A percentile compares a stretch with the other conserved stretches of the same genome.
phyloP scores from a whole-genome alignment of 1,139 yeast genomes.

The Saccharomyces hybrid region DNA sequence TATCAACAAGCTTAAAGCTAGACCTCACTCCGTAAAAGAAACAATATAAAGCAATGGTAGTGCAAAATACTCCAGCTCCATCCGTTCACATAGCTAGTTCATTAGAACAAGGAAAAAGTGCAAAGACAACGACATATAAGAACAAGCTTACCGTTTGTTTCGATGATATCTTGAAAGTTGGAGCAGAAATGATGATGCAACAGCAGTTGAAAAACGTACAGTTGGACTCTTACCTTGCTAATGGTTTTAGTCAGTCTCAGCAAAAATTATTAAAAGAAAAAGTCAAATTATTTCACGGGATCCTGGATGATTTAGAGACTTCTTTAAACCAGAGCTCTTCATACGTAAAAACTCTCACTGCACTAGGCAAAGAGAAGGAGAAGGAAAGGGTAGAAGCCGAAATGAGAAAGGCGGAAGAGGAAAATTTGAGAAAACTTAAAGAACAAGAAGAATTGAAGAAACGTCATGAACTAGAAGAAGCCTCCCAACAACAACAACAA shows the following conservation, averaged over 20 bases:
- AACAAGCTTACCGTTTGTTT: slow-evolving; percentile 29
- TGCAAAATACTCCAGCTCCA: not conserved
- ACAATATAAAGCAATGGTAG: not conserved
- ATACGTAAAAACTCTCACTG: slow-evolving; percentile 30
- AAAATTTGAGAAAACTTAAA: slow-evolving; percentile 4
- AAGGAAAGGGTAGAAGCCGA: slow-evolving; percentile 26
- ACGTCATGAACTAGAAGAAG: slow-evolving; percentile 15
- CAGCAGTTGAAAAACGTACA: slow-evolving; percentile 32
- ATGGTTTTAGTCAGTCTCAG: slow-evolving; percentile 25
- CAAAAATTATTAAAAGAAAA: slow-evolving; percentile 24
- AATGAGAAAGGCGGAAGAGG: slow-evolving; percentile 17
- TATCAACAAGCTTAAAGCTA: not conserved
- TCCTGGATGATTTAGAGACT: slow-evolving; percentile 34
- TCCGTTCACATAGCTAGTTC: not conserved
- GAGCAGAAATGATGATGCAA: slow-evolving; percentile 31
- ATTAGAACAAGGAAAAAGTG: not conserved
- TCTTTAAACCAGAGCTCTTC: slow-evolving; percentile 33
- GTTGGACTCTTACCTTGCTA: slow-evolving; percentile 22
- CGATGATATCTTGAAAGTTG: slow-evolving; percentile 28
- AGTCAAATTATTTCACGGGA: slow-evolving; percentile 26
- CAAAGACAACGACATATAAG: slow-evolving; percentile 38
- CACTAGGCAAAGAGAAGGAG: slow-evolving; percentile 20
- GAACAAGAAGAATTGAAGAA: slow-evolving; percentile 18
- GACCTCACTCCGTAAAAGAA: not conserved
- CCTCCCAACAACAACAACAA: slow-evolving; percentile 10